A percentile compares a stretch with the other conserved stretches of the same genome.
Evolutionary conservation across 129 eudicot genomes (phyloP).

Genomic region (Artemisia argyi): DNA sequence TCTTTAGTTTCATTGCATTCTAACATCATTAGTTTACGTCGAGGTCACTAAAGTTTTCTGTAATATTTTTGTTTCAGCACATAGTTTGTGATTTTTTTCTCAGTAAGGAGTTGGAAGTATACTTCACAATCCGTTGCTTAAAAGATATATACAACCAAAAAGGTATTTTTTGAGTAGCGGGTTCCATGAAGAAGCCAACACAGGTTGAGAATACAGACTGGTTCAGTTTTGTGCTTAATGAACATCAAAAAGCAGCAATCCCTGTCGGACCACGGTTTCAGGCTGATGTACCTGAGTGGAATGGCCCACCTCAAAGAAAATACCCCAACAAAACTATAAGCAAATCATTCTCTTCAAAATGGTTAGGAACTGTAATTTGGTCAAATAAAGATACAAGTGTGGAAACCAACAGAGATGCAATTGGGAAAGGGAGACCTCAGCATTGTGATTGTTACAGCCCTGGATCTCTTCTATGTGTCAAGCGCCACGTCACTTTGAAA

Average conservation of each 20-base stretch:
- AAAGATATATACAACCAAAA: not conserved
- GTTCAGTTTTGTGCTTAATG: slow-evolving; percentile 16
- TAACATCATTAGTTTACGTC: not conserved
- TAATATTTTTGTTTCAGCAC: not conserved
- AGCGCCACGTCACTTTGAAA: slow-evolving; percentile 48
- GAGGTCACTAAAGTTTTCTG: not conserved
- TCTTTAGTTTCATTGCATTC: not conserved
- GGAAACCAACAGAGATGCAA: slow-evolving; percentile 31
- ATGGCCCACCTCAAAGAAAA: slow-evolving; percentile 31
- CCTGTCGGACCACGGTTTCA: slow-evolving; percentile 70
- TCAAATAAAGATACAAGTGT: slow-evolving; percentile 29
- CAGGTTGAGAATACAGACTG: slow-evolving; percentile 21
- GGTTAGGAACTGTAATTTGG: slow-evolving; percentile 71
- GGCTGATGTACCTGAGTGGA: slow-evolving; percentile 57
- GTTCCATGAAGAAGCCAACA: slow-evolving; percentile 29
- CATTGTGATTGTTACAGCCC: slow-evolving; percentile 49
- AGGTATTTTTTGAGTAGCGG: not conserved
- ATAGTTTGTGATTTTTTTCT: too few species aligned
- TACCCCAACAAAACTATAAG: slow-evolving; percentile 15
- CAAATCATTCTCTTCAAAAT: slow-evolving; percentile 38
- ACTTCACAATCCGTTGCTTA: too few species aligned
- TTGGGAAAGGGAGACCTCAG: slow-evolving; percentile 58
- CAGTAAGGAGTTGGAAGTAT: too few species aligned
- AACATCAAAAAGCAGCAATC: slow-evolving; percentile 33
- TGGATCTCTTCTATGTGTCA: slow-evolving; percentile 48